Conservation (phyloP, 176 grass and related monocot genomes). For the Oryza glumipatula region DNA sequence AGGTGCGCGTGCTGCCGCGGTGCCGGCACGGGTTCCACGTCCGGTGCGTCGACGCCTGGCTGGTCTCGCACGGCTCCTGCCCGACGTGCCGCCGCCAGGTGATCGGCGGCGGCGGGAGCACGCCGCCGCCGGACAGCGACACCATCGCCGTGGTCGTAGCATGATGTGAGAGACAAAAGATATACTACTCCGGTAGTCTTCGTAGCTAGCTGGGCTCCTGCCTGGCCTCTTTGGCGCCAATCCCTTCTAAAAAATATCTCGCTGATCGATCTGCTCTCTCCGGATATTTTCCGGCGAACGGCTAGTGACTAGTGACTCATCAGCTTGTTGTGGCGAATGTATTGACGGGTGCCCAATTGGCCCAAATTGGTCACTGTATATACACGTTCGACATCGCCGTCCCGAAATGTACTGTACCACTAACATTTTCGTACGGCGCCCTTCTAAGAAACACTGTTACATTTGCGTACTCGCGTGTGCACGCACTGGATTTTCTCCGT, state of each 20-base stretch:
- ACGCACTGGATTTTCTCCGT: background rate
- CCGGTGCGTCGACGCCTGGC: conserved; percentile 77
- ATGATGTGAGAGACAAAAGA: conserved; percentile 13
- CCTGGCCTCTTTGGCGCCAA: background rate
- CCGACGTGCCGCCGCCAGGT: conserved; percentile 67
- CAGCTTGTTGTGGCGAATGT: background rate
- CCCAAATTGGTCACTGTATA: background rate
- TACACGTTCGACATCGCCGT: background rate
- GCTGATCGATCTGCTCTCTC: background rate
- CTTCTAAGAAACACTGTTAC: background rate
- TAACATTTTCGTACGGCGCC: background rate
- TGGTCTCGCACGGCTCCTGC: conserved; percentile 69
- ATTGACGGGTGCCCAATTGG: background rate
- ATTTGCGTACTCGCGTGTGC: background rate
- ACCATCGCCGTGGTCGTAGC: conserved; percentile 40
- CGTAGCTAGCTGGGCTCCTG: background rate
- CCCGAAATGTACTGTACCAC: background rate
- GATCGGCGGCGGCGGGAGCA: conserved; percentile 8
- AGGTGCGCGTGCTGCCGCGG: conserved; percentile 72
- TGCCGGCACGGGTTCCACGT: conserved; percentile 79
- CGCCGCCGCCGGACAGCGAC: background rate
- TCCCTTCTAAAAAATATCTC: conserved; percentile 37
- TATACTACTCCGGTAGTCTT: background rate
- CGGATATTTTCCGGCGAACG: conserved; percentile 22
- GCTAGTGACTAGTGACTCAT: background rate